Conservation (phyloP, 768 basidiomycete genomes). For the Xerocomellus dryophilus region DNA sequence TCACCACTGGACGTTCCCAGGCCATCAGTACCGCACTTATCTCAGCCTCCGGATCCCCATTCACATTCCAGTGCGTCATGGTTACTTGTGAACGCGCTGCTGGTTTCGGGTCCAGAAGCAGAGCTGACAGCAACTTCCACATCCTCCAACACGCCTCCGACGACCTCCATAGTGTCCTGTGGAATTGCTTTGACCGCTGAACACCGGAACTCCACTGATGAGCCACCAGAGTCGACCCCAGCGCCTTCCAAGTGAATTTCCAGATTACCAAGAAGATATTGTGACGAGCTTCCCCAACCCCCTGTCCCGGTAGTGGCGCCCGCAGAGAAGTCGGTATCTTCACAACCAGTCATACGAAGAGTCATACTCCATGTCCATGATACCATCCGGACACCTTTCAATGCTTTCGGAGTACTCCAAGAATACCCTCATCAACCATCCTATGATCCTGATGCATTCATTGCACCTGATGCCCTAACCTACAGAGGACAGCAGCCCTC, state of each 20-base stretch:
- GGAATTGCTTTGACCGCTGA: background rate
- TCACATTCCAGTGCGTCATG: no score
- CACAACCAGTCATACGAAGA: background rate
- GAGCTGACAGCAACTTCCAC: no score
- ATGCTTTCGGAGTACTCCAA: background rate
- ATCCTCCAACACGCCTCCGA: no score
- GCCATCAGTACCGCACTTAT: no score
- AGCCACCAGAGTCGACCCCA: no score
- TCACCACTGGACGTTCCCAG: no score
- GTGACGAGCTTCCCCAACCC: background rate
- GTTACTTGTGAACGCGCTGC: no score
- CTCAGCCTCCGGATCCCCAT: no score
- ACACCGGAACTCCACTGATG: background rate
- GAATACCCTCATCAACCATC: background rate
- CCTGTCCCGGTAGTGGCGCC: background rate
- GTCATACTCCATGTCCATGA: background rate
- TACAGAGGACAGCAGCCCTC: background rate
- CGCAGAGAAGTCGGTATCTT: background rate
- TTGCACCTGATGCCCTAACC: background rate
- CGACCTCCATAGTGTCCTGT: no score
- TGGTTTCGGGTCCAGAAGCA: no score
- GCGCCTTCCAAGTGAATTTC: background rate
- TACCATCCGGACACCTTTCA: background rate
- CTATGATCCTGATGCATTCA: background rate
- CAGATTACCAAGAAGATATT: background rate